Percentiles rank a stretch among this genome's conserved stretches.
Evolutionary conservation across 495 filamentous ascomycete species (phyloP).

Genomic region (Aspergillus indologenus): DNA sequence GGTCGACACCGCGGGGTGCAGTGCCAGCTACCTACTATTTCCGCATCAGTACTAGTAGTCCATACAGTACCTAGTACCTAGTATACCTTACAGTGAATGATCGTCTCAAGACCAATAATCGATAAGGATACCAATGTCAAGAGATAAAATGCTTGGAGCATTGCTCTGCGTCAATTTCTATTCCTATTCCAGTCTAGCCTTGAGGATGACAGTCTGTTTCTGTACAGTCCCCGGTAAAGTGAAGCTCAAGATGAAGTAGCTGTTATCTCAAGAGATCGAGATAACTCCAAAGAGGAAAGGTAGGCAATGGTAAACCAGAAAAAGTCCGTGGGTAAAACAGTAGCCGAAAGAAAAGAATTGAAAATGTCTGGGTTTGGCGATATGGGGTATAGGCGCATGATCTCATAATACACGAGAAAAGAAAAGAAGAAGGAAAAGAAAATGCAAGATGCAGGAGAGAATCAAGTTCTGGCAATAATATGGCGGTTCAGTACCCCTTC

Average conservation of each 20-base stretch:
- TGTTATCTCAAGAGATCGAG: not conserved
- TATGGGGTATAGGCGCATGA: conserved; percentile 21
- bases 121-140: not conserved
- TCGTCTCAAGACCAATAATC: too few relatives aligned
- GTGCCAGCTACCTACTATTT: too few relatives aligned
- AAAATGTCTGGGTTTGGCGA: conserved; percentile 16
- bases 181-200: not conserved
- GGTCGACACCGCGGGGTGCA: not conserved
- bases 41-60: not conserved
- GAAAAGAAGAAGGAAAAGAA: not conserved
- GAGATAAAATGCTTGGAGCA: not conserved
- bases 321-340: conserved; percentile 7
- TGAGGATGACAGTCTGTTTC: conserved; percentile 8
- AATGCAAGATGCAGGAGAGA: not conserved
- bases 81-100: not conserved
- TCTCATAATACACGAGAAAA: conserved; percentile 11
- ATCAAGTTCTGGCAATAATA: not conserved
- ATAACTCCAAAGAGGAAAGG: conserved; percentile 1
- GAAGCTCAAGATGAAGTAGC: not conserved
- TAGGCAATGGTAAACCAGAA: conserved; percentile 31
- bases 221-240: conserved; percentile 3
- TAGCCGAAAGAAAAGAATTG: not conserved
- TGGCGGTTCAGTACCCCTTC: conserved; percentile 28
- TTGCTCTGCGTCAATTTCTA: not conserved
- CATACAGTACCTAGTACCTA: too few relatives aligned